phyloP scores from a whole-genome alignment of 148 eudicot genomes.

The Dianthus caryophyllus region DNA sequence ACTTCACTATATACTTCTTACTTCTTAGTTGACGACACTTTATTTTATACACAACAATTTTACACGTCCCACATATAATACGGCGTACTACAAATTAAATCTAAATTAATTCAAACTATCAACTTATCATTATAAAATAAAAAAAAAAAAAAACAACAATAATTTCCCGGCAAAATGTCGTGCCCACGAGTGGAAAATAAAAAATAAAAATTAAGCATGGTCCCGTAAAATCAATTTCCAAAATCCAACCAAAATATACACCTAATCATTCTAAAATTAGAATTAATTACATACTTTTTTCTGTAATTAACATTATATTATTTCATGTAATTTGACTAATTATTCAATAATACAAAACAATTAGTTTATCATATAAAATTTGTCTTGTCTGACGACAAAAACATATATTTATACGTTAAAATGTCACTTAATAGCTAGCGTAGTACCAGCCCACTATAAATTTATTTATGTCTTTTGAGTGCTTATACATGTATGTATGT shows the following conservation, averaged over 20 bases:
- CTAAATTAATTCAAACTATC: not conserved
- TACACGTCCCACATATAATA: conserved; percentile 20
- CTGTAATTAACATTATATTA: not conserved
- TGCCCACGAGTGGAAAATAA: conserved; percentile 35
- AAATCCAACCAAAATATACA: not conserved
- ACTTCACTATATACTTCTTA: too few species aligned
- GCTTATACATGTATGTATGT: conserved; percentile 24
- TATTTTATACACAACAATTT: conserved; percentile 13
- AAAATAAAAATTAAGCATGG: too few species aligned
- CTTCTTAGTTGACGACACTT: too few species aligned
- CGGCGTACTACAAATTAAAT: not conserved
- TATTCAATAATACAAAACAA: not conserved
- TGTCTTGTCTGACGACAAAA: conserved; percentile 21
- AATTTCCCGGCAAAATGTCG: conserved; percentile 32
- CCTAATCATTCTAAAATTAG: conserved; percentile 13
- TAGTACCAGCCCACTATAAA: conserved; percentile 11
- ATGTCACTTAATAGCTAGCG: conserved; percentile 14
- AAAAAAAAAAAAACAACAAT: too few species aligned
- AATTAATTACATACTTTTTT: not conserved
- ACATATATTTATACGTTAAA: conserved; percentile 20
- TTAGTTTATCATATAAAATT: conserved; percentile 16
- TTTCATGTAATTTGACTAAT: conserved; percentile 8
- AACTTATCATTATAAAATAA: not conserved
- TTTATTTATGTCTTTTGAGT: conserved; percentile 21
- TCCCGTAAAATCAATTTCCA: conserved; percentile 19